Base-by-base conservation (phyloP, 2,329 filamentous ascomycete genomes). In the Verticillium albo-atrum region DNA sequence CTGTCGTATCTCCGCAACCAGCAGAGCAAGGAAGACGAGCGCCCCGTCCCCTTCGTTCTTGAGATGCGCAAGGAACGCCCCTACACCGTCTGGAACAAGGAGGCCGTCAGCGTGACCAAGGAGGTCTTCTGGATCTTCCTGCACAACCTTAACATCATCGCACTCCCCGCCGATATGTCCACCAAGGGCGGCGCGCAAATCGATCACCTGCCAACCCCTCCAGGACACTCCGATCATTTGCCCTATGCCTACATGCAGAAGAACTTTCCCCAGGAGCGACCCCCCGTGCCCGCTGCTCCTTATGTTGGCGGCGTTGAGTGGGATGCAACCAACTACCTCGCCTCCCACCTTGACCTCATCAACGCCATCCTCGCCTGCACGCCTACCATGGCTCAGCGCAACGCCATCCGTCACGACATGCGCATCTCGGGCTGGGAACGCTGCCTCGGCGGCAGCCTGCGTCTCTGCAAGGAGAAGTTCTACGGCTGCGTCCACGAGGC, bases 101-200 rank as follows among this genome's bases (percentile, higher is more conserved):
- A 99, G 75, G 87, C 94, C 20, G 88, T 89, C 61, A 93, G 90
- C 67, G 94, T 98, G 54, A 97, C 93, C 50, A 97, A 97, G 74
- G 94, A 99, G 73, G 94, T 98, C 28, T 99, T 99, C 72, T 99
- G 94, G 94, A 98, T 98, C 71, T 99, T 98, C 77, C 82, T 98
- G 58, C 94, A 98, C 74, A 90, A 96, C 66, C 81, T 96, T 60
- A 98, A 98, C 68, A 88, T 97, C 53, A 84, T 98, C 37, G 83
- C 91, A 25, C 74, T 90, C 34, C 84, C 88, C 2, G 68, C 75
- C 34, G 77, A 79, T 52, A 74, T 74, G 66, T 72, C 74, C 53
- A 68, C 56, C 60, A 67, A 58, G 61, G 62, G 57, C 60, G 60
- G 59, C n/a, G 61, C 58, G 56, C 60, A 62, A 64, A 59, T 65